These are phyloP conservation scores for Didymella exigua DNA, from an alignment of 2,329 filamentous ascomycete species.

Conservation along the genomic window DNA sequence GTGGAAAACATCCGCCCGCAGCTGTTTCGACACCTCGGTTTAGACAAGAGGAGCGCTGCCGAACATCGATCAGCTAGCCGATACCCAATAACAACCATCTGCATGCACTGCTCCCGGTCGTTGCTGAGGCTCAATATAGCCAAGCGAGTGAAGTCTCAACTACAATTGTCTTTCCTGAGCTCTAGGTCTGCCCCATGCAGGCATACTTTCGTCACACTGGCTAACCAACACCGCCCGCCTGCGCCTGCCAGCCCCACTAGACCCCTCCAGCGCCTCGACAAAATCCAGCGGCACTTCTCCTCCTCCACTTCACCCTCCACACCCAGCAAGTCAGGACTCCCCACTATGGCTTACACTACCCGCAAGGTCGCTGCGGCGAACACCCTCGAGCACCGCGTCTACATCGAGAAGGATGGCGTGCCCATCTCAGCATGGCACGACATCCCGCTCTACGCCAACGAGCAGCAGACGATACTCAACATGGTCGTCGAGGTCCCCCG, in stretches of 20 bases:
- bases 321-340: constrained; percentile 27
- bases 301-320: constrained; percentile 28
- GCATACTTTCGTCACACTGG: constrained; percentile 49
- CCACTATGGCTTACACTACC: constrained; percentile 70
- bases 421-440: constrained; percentile 97
- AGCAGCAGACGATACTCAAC: constrained; percentile 94
- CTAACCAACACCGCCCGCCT: constrained; percentile 43
- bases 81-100: constrained; percentile 22
- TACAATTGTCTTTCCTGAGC: constrained; percentile 27
- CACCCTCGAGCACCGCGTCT: constrained; percentile 96
- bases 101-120: constrained; percentile 32
- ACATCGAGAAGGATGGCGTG: constrained; percentile 95
- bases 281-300: constrained; percentile 52
- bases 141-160: constrained; percentile 23
- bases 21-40: constrained; percentile 33
- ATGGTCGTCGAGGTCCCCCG: constrained; percentile 99
- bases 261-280: constrained; percentile 45
- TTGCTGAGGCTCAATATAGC: constrained; percentile 34
- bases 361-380: constrained; percentile 89
- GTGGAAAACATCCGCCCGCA: constrained; percentile 20
- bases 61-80: constrained; percentile 22
- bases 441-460: constrained; percentile 95
- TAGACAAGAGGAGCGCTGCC: constrained; percentile 18
- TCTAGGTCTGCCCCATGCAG: constrained; percentile 42
- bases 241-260: constrained; percentile 47